Conservation (phyloP, 169 alveolate genomes). For the Plasmodium inui region DNA sequence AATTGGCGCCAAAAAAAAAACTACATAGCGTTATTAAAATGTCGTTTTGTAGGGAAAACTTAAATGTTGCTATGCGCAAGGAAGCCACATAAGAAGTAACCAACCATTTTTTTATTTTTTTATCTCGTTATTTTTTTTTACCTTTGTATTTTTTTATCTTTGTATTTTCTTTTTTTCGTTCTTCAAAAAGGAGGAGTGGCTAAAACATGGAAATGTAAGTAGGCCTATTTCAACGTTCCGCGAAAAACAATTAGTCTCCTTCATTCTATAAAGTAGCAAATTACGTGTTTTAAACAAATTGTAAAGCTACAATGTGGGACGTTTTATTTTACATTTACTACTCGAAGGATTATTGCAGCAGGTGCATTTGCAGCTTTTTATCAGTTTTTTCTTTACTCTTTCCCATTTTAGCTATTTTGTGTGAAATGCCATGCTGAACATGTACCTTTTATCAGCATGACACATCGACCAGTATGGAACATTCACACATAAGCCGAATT, state of each 20-base stretch:
- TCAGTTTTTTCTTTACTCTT: neutral
- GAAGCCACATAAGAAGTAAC: too few species aligned
- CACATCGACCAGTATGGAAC: neutral
- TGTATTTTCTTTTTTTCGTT: neutral
- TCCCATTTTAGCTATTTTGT: neutral
- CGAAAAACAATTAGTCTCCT: neutral
- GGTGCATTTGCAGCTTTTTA: neutral
- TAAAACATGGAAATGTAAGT: neutral
- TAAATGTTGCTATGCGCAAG: neutral
- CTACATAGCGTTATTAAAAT: neutral
- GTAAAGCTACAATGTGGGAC: neutral
- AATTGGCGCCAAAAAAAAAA: neutral
- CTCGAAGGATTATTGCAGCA: neutral
- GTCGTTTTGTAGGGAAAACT: neutral
- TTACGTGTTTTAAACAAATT: neutral
- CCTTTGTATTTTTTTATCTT: neutral
- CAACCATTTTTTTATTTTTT: neutral
- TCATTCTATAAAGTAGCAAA: neutral
- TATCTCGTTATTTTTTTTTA: too few species aligned
- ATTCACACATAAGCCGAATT: neutral
- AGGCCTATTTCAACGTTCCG: neutral
- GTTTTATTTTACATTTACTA: neutral
- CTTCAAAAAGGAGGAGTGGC: neutral
- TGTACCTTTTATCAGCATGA: neutral
- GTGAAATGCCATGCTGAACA: neutral